Base-by-base conservation (phyloP, 108 stramenopile species). In the Tribonema minus region DNA sequence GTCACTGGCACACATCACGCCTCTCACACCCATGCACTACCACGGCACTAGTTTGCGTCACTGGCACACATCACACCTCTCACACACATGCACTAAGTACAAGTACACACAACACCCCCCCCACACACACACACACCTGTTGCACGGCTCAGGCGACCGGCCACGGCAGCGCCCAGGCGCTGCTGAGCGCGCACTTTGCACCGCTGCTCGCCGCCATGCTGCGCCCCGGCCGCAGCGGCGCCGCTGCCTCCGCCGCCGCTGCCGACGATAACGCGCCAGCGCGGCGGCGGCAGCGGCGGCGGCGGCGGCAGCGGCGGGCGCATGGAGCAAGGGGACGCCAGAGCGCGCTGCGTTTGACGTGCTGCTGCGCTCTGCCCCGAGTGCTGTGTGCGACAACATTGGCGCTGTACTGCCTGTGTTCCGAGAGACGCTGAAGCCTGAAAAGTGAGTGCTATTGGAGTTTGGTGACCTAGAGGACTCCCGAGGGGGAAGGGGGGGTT, bases 351-450 rank as follows among this genome's bases (percentile, higher is more conserved):
- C 64, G 9, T 74, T 74, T 41, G 63, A 64, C 31, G 73, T 41
- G 23, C 73, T 74, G 34, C 61, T 74, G 41, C 40, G 73, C 30
- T 61, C 73, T n/a, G 73, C 64, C 27, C 73, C 73, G 41, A 60
- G 64, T 29, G 73, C 61, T n/a, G 73, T 74, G 9, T 62, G 61
- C 38, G 9, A 37, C 25, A 38, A 74, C 64, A 29, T 74, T n/a
- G 64, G 41, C 12, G 62, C 41, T 28, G 73, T 74, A 0, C 64
- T 74, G 73, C 73, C 73, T 31, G 65, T 74, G 3, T 74, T 74
- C 46, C 40, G 73, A 41, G 46, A 27, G 40, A 40, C 65, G 3
- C 46, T 74, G 39, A 41, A 74, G 3, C 25, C 73, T 7, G 27
- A 59, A 3, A 65, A 64, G 73, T 65, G 25, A 61, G 26, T 27